phyloP scores from a whole-genome alignment of 495 filamentous ascomycete genomes.

The Parmelia sp. region DNA sequence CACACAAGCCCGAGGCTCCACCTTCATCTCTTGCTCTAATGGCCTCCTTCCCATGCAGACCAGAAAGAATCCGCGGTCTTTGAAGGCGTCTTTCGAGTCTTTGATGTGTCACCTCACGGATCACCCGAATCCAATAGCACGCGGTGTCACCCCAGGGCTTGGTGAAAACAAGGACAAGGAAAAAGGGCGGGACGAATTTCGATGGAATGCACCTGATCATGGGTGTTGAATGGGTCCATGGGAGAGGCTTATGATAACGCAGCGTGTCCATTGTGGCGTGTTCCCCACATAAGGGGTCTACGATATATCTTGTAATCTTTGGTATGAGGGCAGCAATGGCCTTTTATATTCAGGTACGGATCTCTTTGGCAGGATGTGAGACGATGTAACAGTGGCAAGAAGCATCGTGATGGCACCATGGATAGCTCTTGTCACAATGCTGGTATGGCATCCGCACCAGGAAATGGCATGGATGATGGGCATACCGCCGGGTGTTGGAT shows the following conservation, averaged over 20 bases:
- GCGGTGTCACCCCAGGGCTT: neutral
- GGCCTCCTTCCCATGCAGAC: neutral
- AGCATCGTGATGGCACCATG: neutral
- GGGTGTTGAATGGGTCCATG: too few relatives aligned
- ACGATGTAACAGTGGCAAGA: neutral
- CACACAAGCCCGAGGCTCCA: neutral
- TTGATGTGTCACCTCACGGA: neutral
- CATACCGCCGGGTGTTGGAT: too few relatives aligned
- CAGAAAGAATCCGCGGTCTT: neutral
- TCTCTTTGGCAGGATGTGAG: neutral
- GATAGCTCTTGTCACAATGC: too few relatives aligned
- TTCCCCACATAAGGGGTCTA: neutral
- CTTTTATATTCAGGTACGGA: neutral
- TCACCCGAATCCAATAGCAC: neutral
- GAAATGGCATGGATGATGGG: too few relatives aligned
- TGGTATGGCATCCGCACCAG: too few relatives aligned
- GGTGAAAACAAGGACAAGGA: too few relatives aligned
- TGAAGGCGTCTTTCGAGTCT: neutral
- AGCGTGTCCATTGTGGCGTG: too few relatives aligned
- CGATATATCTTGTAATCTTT: neutral
- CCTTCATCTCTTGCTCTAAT: neutral
- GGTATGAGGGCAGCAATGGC: neutral
- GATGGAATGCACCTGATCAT: too few relatives aligned
- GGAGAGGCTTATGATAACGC: too few relatives aligned
- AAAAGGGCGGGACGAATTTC: too few relatives aligned